Conservation (phyloP, 371 early-diverging fungal genomes). For the Saksenaea oblongispora region DNA sequence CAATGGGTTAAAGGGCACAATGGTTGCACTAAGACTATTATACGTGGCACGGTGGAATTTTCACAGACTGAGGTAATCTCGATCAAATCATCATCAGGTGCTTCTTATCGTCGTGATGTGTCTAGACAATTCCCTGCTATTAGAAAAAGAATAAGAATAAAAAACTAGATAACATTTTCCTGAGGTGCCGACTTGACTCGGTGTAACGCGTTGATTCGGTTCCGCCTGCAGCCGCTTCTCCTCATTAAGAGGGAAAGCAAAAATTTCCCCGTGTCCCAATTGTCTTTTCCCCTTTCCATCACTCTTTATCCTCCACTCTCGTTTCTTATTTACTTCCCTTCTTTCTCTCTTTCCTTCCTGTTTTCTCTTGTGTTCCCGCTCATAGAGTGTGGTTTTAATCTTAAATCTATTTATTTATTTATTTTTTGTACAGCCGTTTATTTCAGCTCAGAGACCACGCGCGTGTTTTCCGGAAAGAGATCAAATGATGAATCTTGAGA, state of each 20-base stretch:
- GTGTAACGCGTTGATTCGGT: not conserved
- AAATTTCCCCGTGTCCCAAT: not conserved
- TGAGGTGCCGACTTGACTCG: not conserved
- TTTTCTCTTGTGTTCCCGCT: conserved; percentile 1
- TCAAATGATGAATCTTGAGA: conserved; percentile 38
- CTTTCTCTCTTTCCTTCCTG: too few relatives aligned
- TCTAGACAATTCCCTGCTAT: too few relatives aligned
- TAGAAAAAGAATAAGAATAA: not conserved
- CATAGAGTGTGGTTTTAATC: not conserved
- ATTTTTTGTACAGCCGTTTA: not conserved
- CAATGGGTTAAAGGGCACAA: not conserved
- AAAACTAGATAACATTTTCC: too few relatives aligned
- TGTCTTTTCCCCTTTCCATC: not conserved
- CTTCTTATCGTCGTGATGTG: not conserved
- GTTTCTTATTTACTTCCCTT: not conserved
- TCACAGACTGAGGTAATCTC: not conserved
- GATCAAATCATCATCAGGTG: not conserved
- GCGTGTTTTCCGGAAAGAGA: conserved; percentile 3
- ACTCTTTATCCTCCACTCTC: not conserved
- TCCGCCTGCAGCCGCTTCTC: not conserved
- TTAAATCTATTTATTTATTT: not conserved
- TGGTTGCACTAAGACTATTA: not conserved
- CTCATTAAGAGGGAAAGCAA: conserved; percentile 2
- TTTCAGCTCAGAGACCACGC: not conserved
- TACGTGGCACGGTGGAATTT: not conserved